Percentiles rank a stretch among this genome's conserved stretches.
phyloP scores from a whole-genome alignment of 2,329 filamentous ascomycete species.

The Aspergillus pseudoglaucus region DNA sequence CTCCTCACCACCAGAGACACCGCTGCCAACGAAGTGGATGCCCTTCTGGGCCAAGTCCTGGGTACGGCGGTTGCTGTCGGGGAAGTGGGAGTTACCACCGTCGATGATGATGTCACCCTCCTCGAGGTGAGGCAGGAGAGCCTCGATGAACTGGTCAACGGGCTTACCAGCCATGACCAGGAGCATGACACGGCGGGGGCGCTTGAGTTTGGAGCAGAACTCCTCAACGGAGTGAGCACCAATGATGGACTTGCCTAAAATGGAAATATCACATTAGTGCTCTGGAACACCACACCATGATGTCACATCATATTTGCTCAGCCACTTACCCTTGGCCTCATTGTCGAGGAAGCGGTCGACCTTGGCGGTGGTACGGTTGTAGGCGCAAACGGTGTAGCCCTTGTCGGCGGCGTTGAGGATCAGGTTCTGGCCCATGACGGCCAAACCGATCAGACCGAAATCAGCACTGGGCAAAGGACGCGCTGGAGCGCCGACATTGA shows the following conservation, averaged over 20 bases:
- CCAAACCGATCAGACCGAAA: slow-evolving; percentile 87
- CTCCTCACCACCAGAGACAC: slow-evolving; percentile 99
- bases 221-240: slow-evolving; percentile 91
- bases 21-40: slow-evolving; percentile 90
- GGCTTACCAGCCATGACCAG: slow-evolving; percentile 97
- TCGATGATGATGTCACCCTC: slow-evolving; percentile 97
- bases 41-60: slow-evolving; percentile 80
- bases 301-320: background rate
- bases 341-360: slow-evolving; percentile 90
- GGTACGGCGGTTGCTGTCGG: slow-evolving; percentile 95
- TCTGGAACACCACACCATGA: background rate
- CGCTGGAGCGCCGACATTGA: slow-evolving; percentile 61
- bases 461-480: slow-evolving; percentile 60
- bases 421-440: slow-evolving; percentile 85
- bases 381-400: slow-evolving; percentile 94
- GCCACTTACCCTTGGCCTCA: slow-evolving; percentile 68
- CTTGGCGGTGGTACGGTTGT: slow-evolving; percentile 98
- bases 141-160: slow-evolving; percentile 98
- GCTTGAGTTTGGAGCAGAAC: slow-evolving; percentile 95
- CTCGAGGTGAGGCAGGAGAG: slow-evolving; percentile 75
- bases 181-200: slow-evolving; percentile 93
- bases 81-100: slow-evolving; percentile 98
- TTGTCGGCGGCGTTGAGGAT: slow-evolving; percentile 86
- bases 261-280: slow-evolving; percentile 24
- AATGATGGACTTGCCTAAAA: slow-evolving; percentile 76